Percentiles rank a stretch among this genome's conserved stretches.
Evolutionary conservation across 352 stramenopile species (phyloP).

Genomic region (Globisporangium cederbergense): DNA sequence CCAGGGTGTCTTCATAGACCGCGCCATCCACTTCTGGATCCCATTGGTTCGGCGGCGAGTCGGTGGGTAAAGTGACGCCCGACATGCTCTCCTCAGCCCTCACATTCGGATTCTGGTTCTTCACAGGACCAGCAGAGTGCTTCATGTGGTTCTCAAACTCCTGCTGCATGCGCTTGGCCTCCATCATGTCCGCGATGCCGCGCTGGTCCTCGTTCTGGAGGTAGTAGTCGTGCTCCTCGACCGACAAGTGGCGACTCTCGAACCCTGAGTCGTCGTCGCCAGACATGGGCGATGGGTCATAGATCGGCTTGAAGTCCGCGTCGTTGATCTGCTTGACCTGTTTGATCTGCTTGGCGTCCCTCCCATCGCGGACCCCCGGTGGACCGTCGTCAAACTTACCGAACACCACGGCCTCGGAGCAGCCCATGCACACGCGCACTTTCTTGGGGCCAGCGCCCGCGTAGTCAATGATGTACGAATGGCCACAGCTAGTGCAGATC

Average conservation of each 20-base stretch:
- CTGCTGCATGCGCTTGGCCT: constrained; percentile 60
- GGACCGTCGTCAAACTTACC: constrained; percentile 14
- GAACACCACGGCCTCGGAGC: constrained; percentile 44
- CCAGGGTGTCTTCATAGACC: constrained; percentile 10
- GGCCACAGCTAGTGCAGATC: constrained; percentile 58
- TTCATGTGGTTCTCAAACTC: constrained; percentile 59
- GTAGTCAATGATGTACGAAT: constrained; percentile 53
- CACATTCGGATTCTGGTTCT: constrained; percentile 4
- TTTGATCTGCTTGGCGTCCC: constrained; percentile 10
- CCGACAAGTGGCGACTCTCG: constrained; percentile 31
- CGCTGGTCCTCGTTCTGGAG: constrained; percentile 42
- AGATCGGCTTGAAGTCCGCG: constrained; percentile 29
- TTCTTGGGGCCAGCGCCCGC: constrained; percentile 47
- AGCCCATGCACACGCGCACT: constrained; percentile 65
- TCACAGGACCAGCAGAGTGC: constrained; percentile 10
- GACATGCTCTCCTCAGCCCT: constrained; percentile 11
- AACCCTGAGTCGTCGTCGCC: constrained; percentile 12
- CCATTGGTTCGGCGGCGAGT: constrained; percentile 11
- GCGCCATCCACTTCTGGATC: neutral
- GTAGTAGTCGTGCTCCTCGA: constrained; percentile 63
- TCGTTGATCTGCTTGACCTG: constrained; percentile 18
- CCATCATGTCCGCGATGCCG: constrained; percentile 52
- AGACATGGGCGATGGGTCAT: constrained; percentile 37
- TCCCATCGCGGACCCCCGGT: neutral
- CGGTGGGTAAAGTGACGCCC: constrained; percentile 21